Evolutionary conservation across 805 yeast genomes (phyloP).

Genomic region (Debaryomyces prosopidis): DNA sequence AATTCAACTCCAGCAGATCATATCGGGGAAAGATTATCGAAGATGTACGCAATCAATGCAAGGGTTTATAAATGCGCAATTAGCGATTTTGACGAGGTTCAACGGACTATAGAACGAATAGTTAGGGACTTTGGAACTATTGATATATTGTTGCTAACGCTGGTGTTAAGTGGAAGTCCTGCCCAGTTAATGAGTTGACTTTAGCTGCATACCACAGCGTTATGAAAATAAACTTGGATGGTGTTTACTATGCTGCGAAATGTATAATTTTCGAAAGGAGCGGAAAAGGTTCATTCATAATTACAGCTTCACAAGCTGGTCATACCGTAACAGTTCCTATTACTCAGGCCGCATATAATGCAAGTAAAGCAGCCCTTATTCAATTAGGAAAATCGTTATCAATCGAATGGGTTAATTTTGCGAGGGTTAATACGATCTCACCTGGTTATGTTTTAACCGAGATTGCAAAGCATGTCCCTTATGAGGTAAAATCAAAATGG

Average conservation of each 20-base stretch:
- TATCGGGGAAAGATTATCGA: conserved; percentile 49
- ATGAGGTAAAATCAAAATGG: conserved; percentile 23
- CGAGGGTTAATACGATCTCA: conserved; percentile 72
- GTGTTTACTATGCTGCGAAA: conserved; percentile 26
- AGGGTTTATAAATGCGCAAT: conserved; percentile 26
- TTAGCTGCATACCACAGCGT: conserved; percentile 19
- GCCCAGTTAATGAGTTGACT: conserved; percentile 22
- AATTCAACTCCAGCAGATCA: conserved; percentile 48
- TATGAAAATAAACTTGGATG: conserved; percentile 27
- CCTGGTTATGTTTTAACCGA: conserved; percentile 81
- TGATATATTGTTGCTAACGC: conserved; percentile 29
- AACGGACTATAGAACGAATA: conserved; percentile 16
- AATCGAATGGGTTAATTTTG: conserved; percentile 76
- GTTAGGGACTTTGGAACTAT: conserved; percentile 27
- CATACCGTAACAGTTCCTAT: conserved; percentile 42
- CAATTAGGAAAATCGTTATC: conserved; percentile 75
- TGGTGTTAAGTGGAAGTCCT: conserved; percentile 31
- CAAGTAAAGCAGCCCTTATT: conserved; percentile 52
- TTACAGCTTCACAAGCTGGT: conserved; percentile 44
- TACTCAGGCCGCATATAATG: conserved; percentile 41
- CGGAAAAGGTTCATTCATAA: conserved; percentile 25
- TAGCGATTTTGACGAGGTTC: conserved; percentile 21
- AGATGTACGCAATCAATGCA: conserved; percentile 52
- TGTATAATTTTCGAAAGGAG: conserved; percentile 13
- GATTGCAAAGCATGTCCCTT: conserved; percentile 32